Conservation (phyloP, 164 flowering plant genomes). For the Piper betle region DNA sequence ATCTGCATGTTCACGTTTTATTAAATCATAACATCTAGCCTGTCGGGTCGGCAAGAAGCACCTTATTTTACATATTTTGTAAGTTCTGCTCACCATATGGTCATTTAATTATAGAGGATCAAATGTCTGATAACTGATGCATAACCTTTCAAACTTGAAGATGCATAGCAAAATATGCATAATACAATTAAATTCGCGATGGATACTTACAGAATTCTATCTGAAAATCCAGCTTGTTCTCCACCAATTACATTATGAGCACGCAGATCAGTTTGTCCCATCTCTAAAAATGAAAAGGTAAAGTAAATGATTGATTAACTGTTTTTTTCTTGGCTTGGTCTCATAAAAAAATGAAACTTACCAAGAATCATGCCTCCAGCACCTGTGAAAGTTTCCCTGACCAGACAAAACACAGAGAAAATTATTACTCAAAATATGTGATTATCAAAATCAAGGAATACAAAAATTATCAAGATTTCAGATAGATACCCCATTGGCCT, state of each 20-base stretch:
- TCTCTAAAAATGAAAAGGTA: slow-evolving; percentile 1
- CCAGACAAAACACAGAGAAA: not conserved
- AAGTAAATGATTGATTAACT: not conserved
- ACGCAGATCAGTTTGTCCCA: slow-evolving; percentile 8
- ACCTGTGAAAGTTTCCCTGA: slow-evolving; percentile 2
- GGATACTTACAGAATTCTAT: slow-evolving; percentile 7
- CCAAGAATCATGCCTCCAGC: slow-evolving; percentile 10
- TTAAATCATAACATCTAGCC: not conserved
- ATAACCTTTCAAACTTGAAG: not conserved
- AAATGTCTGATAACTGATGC: not conserved
- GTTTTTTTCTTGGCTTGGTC: not conserved
- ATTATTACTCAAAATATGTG: not conserved
- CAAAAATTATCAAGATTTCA: not conserved
- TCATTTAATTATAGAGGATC: not conserved
- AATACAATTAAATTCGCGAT: not conserved
- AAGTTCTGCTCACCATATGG: not conserved
- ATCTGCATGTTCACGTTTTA: not conserved
- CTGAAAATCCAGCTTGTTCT: slow-evolving; percentile 9
- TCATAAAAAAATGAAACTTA: not conserved
- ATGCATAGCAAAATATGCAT: not conserved
- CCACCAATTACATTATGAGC: slow-evolving; percentile 6
- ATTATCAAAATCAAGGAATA: not conserved
- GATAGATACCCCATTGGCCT: slow-evolving; percentile 6
- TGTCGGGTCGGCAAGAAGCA: not conserved
- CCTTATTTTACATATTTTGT: too few relatives aligned